A percentile compares a stretch with the other conserved stretches of the same genome.
phyloP scores from a whole-genome alignment of 768 basidiomycete genomes.

The Clitopilus passeckerianus region DNA sequence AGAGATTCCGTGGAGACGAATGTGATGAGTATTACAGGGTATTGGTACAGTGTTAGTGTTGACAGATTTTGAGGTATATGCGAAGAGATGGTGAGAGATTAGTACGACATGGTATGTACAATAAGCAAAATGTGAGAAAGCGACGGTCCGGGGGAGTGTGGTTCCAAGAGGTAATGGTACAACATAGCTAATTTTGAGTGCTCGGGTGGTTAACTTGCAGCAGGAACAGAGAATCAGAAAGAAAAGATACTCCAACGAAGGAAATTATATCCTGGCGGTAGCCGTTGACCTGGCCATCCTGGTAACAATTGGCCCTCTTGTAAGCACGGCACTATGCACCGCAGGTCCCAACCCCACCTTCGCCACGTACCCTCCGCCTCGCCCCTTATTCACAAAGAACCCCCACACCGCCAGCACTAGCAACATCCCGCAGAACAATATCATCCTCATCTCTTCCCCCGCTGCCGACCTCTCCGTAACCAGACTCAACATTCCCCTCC shows the following conservation, averaged over 20 bases:
- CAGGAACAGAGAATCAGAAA: background rate
- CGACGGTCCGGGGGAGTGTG: too few relatives aligned
- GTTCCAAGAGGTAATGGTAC: background rate
- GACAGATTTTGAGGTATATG: background rate
- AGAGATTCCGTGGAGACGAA: background rate
- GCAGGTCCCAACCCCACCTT: background rate
- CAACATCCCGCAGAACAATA: conserved; percentile 46
- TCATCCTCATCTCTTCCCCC: conserved; percentile 65
- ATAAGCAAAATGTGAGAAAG: background rate
- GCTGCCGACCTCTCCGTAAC: conserved; percentile 55
- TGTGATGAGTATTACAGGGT: background rate
- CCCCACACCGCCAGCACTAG: conserved; percentile 48
- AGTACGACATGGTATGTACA: background rate
- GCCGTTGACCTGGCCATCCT: background rate
- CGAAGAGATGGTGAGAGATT: background rate
- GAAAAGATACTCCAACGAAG: background rate
- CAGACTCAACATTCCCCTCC: conserved; percentile 36
- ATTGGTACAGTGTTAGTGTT: background rate
- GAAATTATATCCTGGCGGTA: background rate
- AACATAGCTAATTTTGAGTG: background rate
- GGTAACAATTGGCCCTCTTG: background rate
- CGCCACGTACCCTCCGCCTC: background rate
- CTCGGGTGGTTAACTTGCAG: background rate
- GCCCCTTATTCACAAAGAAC: conserved; percentile 19
- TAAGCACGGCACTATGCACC: background rate